phyloP scores from a whole-genome alignment of 352 stramenopile species.

The Phytophthora pistaciae region DNA sequence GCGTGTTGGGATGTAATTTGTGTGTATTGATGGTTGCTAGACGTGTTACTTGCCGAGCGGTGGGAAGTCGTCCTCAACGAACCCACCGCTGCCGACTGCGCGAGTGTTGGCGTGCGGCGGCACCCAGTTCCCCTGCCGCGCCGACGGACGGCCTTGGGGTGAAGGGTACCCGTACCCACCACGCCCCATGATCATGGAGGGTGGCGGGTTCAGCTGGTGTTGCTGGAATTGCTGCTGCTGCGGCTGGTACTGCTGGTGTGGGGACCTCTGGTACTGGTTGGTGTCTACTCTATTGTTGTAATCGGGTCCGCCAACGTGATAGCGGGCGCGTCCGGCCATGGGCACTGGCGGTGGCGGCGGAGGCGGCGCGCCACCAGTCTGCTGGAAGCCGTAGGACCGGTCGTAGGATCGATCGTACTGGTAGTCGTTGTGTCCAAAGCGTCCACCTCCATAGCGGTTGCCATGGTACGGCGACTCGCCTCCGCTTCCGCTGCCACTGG shows the following conservation, averaged over 20 bases:
- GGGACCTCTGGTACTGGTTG: conserved; percentile 43
- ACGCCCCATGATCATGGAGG: conserved; percentile 38
- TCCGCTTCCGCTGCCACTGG: conserved; percentile 40
- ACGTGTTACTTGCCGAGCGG: conserved; percentile 65
- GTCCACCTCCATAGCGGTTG: conserved; percentile 33
- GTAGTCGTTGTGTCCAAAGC: conserved; percentile 38
- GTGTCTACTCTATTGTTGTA: conserved; percentile 77
- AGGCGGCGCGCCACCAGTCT: conserved; percentile 21
- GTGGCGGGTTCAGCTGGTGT: conserved; percentile 46
- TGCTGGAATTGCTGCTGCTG: conserved; percentile 46
- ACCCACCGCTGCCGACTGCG: conserved; percentile 37
- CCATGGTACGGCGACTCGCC: conserved; percentile 46
- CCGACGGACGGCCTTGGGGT: conserved; percentile 37
- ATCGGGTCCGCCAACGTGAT: conserved; percentile 40
- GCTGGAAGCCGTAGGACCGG: conserved; percentile 36
- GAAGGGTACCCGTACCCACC: conserved; percentile 40
- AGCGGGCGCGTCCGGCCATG: conserved; percentile 42
- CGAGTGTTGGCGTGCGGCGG: conserved; percentile 32
- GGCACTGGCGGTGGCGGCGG: conserved; percentile 39
- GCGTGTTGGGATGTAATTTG: conserved; percentile 14
- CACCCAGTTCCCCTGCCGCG: conserved; percentile 28
- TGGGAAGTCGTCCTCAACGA: conserved; percentile 79
- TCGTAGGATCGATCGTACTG: conserved; percentile 45
- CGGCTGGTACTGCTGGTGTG: conserved; percentile 49
- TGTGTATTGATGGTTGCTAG: conserved; percentile 22